Base-by-base conservation (phyloP, 208 protist genomes). In the Leishmania gerbilli region DNA sequence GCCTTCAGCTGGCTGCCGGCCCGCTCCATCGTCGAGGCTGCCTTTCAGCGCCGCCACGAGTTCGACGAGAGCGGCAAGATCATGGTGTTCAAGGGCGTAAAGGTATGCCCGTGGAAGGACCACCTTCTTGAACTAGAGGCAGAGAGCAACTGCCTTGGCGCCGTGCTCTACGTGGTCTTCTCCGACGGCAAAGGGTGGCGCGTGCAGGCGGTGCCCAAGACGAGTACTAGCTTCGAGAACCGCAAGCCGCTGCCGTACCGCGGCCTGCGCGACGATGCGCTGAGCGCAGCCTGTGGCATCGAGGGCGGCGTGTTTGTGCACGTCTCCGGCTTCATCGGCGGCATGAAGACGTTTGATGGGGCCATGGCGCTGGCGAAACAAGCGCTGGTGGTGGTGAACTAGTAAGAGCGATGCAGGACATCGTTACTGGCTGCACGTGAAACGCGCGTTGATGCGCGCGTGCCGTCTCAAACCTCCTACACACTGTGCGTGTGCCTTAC, bases 281-380 rank as follows among this genome's bases (percentile, higher is more conserved):
- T 99, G 19, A 90, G 84, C 74, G 53, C 90, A 34, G 88, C 91
- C 21, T 83, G 85, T 71, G 96, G 96, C 42, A 97, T 99, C 71
- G 81, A 90, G 1, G 97, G 95, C 21, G 90, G 97, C 79, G 87
- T 99, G 9, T 99, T 99, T 79, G 94, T 98, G 62, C 99, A 99
- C 84, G 97, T 96, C 24, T 92, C 90, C 37, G 99, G 99, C 47
- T 99, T 99, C 79, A 99, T 99, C 87, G 98, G 97, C 42, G 98
- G 98, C 27, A 98, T 99, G 87, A 93, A 93, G 69, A 98, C 93
- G 3, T 96, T 95, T 80, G 98, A 99, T 21, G 97, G 97, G 15
- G 98, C 97, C 51, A 72, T 99, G 71, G 74, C 86, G 53, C 96
- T 99, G 78, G 98, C 98, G 42, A 88, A 89, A 64, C 93, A 93